A percentile compares a stretch with the other conserved stretches of the same genome.
Conservation (phyloP, 192 early-diverging fungal species). For the Coemansia sp. region DNA sequence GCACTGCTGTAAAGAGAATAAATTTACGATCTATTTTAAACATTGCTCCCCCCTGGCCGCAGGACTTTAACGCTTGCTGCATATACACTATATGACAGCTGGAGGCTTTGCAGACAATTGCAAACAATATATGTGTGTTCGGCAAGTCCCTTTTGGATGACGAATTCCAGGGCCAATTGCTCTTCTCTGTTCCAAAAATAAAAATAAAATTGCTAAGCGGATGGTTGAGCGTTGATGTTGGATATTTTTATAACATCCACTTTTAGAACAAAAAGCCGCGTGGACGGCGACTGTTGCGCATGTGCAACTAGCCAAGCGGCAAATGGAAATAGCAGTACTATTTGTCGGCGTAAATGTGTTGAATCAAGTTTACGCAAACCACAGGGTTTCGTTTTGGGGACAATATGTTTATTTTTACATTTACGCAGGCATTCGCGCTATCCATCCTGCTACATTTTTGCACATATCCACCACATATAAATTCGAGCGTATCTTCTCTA, state of each 20-base stretch:
- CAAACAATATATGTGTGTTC: neutral
- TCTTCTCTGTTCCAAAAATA: neutral
- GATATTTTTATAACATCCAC: neutral
- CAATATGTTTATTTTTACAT: constrained; percentile 6
- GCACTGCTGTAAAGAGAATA: neutral
- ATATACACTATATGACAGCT: neutral
- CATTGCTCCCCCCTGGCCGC: too few relatives aligned
- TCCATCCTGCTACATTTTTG: neutral
- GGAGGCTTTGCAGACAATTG: neutral
- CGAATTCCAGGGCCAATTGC: constrained; percentile 2
- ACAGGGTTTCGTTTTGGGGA: neutral
- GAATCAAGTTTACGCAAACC: neutral
- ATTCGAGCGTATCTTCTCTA: neutral
- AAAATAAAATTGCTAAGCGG: neutral
- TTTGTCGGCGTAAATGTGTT: neutral
- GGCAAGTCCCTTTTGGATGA: constrained; percentile 1
- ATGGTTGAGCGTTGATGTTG: neutral
- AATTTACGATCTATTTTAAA: neutral
- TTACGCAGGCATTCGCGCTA: neutral
- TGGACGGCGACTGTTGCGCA: constrained; percentile 1
- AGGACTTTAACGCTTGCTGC: constrained; percentile 1
- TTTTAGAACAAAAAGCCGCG: constrained; percentile 9
- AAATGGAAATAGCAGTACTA: neutral
- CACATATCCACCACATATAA: constrained; percentile 6
- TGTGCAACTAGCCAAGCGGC: neutral